Percentiles rank a stretch among this genome's conserved stretches.
phyloP scores from a whole-genome alignment of 192 early-diverging fungal genomes.

The Chytriomyces sp. region DNA sequence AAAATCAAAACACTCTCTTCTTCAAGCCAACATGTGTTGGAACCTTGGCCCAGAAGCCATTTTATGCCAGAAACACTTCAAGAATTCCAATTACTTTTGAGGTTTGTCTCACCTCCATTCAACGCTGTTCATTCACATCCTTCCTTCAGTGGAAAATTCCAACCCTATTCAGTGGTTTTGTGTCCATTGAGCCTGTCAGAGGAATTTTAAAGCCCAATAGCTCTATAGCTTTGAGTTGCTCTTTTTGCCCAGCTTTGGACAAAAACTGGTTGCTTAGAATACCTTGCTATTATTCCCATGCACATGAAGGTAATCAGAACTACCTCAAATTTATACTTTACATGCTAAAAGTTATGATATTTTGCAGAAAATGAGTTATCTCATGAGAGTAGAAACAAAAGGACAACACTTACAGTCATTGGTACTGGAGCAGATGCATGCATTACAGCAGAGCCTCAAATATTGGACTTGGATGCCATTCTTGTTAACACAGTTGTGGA shows the following conservation, averaged over 20 bases:
- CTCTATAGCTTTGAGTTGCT: conserved; percentile 38
- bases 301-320: conserved; percentile 15
- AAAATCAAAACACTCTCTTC: conserved; percentile 45
- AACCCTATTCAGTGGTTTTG: conserved; percentile 44
- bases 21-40: conserved; percentile 57
- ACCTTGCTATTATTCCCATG: conserved; percentile 55
- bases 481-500: conserved; percentile 59
- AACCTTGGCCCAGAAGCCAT: conserved; percentile 36
- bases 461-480: conserved; percentile 49
- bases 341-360: conserved; percentile 25
- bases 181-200: conserved; percentile 44
- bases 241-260: conserved; percentile 45
- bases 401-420: conserved; percentile 45
- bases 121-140: no score
- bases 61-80: conserved; percentile 47
- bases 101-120: conserved; percentile 23
- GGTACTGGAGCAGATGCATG: conserved; percentile 48
- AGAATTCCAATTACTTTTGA: conserved; percentile 51
- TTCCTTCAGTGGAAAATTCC: conserved; percentile 57
- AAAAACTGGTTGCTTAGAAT: conserved; percentile 50
- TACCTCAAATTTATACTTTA: conserved; percentile 2
- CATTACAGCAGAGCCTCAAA: conserved; percentile 31
- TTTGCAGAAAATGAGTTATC: background rate
- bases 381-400: background rate
- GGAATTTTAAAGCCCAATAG: conserved; percentile 45